A percentile compares a stretch with the other conserved stretches of the same genome.
Evolutionary conservation across 208 protist species (phyloP).

Genomic region (Lotmaria passim): DNA sequence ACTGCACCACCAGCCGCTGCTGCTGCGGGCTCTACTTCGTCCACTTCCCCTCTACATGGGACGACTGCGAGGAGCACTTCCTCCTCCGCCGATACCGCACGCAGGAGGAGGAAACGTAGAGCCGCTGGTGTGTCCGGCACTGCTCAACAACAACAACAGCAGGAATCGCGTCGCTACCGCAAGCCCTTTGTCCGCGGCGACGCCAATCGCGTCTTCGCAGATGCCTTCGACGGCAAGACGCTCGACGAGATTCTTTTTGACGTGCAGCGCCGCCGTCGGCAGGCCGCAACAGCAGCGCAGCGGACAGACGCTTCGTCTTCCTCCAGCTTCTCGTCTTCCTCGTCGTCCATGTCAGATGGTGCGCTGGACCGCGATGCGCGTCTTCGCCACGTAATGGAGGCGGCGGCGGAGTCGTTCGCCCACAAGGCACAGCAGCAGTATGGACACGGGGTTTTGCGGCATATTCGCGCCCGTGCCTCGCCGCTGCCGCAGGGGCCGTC

Average conservation of each 20-base stretch:
- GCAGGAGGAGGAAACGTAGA: slow-evolving; percentile 3
- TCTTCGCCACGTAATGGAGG: slow-evolving; percentile 62
- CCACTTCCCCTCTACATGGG: not conserved
- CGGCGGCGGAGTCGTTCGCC: slow-evolving; percentile 64
- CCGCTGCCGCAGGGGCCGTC: slow-evolving; percentile 23
- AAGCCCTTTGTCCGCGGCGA: slow-evolving; percentile 80
- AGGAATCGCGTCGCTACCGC: slow-evolving; percentile 8
- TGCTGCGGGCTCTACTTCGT: not conserved
- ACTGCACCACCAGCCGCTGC: too few species aligned
- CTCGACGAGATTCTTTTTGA: slow-evolving; percentile 87
- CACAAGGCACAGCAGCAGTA: slow-evolving; percentile 55
- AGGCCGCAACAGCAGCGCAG: slow-evolving; percentile 12
- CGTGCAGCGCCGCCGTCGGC: slow-evolving; percentile 54
- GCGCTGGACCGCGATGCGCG: slow-evolving; percentile 53
- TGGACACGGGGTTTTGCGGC: slow-evolving; percentile 55
- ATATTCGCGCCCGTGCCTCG: slow-evolving; percentile 29
- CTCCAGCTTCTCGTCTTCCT: not conserved
- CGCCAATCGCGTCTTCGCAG: slow-evolving; percentile 82
- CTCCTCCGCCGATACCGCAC: not conserved
- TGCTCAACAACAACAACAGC: not conserved
- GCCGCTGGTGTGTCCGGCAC: not conserved
- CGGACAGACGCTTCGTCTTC: not conserved
- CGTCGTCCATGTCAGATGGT: slow-evolving; percentile 12
- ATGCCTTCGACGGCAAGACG: slow-evolving; percentile 84
- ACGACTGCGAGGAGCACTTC: not conserved